Percentiles rank a stretch among this genome's conserved stretches.
These are phyloP conservation scores for Calonectria pseudoturangicola DNA, from an alignment of 2,329 filamentous ascomycete species.

Conservation along the genomic window DNA sequence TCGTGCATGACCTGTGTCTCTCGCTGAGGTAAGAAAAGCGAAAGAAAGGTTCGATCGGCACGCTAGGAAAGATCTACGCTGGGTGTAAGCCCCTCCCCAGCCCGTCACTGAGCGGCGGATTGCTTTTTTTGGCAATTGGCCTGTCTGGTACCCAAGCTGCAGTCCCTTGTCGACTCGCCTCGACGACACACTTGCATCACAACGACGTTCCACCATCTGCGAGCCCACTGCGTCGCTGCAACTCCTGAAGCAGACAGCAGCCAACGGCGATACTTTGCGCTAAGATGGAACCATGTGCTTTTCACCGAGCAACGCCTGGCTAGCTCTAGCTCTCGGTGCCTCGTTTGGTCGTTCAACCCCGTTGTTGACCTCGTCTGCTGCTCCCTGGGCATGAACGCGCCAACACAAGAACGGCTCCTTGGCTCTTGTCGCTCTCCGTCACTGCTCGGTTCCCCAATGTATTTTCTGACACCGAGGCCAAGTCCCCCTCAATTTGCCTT, in stretches of 20 bases:
- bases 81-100: constrained; percentile 12
- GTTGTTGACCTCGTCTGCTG: neutral
- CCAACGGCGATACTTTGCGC: constrained; percentile 4
- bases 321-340: neutral
- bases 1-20: neutral
- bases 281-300: neutral
- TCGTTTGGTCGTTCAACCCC: neutral
- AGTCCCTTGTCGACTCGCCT: neutral
- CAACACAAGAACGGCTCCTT: neutral
- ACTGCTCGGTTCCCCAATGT: neutral
- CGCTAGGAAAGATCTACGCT: neutral
- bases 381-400: too few species aligned
- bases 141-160: neutral
- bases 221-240: constrained; percentile 2
- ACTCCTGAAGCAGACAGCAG: neutral
- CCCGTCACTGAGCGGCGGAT: neutral
- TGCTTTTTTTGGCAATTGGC: constrained; percentile 9
- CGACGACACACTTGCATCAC: neutral
- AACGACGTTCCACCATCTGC: constrained; percentile 9
- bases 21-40: neutral
- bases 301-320: constrained; percentile 14
- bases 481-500: constrained; percentile 35
- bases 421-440: neutral
- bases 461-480: neutral
- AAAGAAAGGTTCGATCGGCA: neutral